phyloP scores from a whole-genome alignment of 257 asterid genomes.

The Nicotiana benthamiana region DNA sequence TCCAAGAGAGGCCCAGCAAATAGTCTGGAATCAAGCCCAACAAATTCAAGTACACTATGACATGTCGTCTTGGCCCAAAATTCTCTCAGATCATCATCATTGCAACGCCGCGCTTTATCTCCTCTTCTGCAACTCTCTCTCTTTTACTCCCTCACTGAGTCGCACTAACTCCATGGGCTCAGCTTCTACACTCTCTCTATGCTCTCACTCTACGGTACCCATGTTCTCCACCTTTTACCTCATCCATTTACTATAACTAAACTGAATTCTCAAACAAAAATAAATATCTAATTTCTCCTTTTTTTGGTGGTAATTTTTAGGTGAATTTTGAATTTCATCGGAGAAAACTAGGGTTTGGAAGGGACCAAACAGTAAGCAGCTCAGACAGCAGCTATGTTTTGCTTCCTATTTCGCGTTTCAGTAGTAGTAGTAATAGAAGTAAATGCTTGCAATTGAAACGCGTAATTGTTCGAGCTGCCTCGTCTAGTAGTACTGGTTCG shows the following conservation, averaged over 20 bases:
- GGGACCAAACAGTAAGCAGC: conserved; percentile 5
- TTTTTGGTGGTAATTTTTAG: conserved; percentile 18
- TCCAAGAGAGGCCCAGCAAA: too few relatives aligned
- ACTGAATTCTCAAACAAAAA: not conserved
- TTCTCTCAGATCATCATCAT: not conserved
- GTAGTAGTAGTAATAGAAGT: conserved; percentile 20
- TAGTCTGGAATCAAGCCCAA: not conserved
- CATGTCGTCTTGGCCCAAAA: not conserved
- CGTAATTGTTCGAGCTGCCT: conserved; percentile 31
- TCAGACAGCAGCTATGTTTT: conserved; percentile 20
- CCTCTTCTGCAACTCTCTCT: not conserved
- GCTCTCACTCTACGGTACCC: conserved; percentile 44
- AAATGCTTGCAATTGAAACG: conserved; percentile 24
- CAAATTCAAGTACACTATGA: not conserved
- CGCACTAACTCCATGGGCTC: conserved; percentile 33
- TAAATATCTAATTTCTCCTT: not conserved
- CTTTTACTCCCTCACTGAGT: not conserved
- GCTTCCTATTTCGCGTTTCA: conserved; percentile 17
- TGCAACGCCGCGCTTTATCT: conserved; percentile 3
- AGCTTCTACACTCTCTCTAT: conserved; percentile 41
- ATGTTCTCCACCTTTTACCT: not conserved
- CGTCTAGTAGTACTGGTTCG: conserved; percentile 33
- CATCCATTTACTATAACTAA: not conserved
- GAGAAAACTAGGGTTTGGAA: not conserved
- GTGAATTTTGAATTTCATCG: conserved; percentile 20